Evolutionary conservation across 1,284 basidiomycete species (phyloP), one percentile per base, ranked within the genome.

Genomic region (Cryptococcus hybrid): DNA sequence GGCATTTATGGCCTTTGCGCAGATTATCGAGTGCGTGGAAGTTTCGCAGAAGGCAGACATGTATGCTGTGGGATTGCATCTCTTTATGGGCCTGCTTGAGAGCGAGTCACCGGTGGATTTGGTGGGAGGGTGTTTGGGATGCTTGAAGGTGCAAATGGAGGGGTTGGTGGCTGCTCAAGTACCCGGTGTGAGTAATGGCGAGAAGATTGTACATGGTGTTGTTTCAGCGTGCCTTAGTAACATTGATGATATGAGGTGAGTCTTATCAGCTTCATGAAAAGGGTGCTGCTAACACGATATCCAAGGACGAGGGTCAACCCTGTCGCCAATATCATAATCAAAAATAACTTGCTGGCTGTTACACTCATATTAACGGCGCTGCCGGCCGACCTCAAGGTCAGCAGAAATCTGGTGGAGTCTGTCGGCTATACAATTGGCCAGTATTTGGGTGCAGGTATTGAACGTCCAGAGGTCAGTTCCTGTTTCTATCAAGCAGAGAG

Each of bases 161-260:
- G 67, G 60, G 9, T 52, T 67, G 47, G 15, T 38, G 66, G 66
- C 1, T 57, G 70, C 54, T 55, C 71, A 64, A 62, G 70, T 65
- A 38, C 73, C 67, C 1, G 69, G 64, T 12, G 69, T 71, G 37
- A 57, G 57, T n/a, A 54, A 49, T 3, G 67, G 67, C 13, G 70
- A 73, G 9, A 83, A 83, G 13, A 79, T 91, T 4, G 78, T 96
- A 0, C 92, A 98, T 69, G 92, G 91, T 5, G 79, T 97, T 40
- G 77, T 98, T 8, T 93, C 91, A 0, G 84, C 88, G 1, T 92
- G 90, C 70, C 77, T 99, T 42, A 80, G 88, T 53, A 90, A 93
- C 68, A 83, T 97, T 24, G 92, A 97, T 65, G 91, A 89, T 62
- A 91, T 96, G 87, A 85, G 91, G 91, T 92, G 55, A 62, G 85